Base-by-base conservation (phyloP, 371 early-diverging fungal species). In the Mortierella sp. region DNA sequence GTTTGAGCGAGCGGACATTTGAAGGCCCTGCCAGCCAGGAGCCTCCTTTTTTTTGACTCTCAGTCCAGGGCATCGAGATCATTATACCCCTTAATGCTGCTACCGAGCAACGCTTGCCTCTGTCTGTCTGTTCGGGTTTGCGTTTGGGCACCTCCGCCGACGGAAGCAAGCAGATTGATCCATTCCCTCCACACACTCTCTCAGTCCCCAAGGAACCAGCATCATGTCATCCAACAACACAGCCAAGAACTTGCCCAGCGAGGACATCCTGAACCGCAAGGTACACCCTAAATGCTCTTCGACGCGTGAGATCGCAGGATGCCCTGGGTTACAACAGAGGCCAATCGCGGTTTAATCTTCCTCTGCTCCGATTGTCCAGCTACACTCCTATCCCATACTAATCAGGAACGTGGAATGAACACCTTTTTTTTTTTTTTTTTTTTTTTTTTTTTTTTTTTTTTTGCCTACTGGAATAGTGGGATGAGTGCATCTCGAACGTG, bases 401-500 rank as follows among this genome's bases (percentile, higher is more conserved):
- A 55, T 26, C 25, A 25, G 15, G 25, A 25, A 15, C 14, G 23
- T 14, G 19, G 15, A 25, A 25, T 19, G 23, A 19, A 59, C 19
- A n/a, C 23, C 18, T 19, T 1, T 30, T 30, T 16, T 11, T 9
- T 29, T 1, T 18, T 37, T 14, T n/a, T 45, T 7, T 60, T 68
- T 9, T 14, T 21, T 25, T 53, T 7, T 46, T 4, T 47, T 15
- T n/a, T n/a, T n/a, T n/a, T n/a, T n/a, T n/a, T n/a, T n/a, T n/a
- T n/a, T n/a, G n/a, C n/a, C 23, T 11, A 55, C 37, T 19, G 53
- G 18, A 11, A 51, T 62, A 96, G 96, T 94, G 94, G 91, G 97
- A 97, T 87, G 91, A 88, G 68, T 92, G 94, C 64, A 84, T 96
- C 58, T 91, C 96, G 64, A 94, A 97, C 88, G 88, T 93, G 66